Conservation (phyloP, 331 rosid species). For the Quercus lobata region DNA sequence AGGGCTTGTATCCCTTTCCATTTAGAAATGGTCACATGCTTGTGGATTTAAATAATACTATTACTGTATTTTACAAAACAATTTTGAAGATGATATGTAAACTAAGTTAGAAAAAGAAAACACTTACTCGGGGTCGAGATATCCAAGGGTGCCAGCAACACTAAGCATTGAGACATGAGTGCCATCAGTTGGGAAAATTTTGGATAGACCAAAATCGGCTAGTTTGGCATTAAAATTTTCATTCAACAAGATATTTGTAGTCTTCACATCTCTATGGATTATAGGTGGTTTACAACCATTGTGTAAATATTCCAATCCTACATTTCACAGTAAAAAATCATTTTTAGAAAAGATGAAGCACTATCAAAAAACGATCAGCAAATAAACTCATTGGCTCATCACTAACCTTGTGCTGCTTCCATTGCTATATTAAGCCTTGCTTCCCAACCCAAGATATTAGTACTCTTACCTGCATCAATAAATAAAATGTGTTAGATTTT, state of each 20-base stretch:
- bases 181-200: not conserved
- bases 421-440: conserved; percentile 20
- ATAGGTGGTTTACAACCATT: conserved; percentile 38
- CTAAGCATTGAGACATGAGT: not conserved
- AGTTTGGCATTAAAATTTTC: conserved; percentile 38
- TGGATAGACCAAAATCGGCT: conserved; percentile 15
- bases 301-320: conserved; percentile 33
- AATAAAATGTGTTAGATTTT: not conserved
- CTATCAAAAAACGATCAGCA: not conserved
- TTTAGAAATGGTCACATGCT: no score
- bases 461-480: not conserved
- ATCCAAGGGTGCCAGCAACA: not conserved
- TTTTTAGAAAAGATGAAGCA: not conserved
- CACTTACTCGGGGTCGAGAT: conserved; percentile 28
- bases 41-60: no score
- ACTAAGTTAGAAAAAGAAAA: not conserved
- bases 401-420: conserved; percentile 21
- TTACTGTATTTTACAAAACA: not conserved
- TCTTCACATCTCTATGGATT: conserved; percentile 42
- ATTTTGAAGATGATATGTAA: no score
- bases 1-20: no score
- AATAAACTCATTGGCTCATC: no score
- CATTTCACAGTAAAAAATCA: not conserved
- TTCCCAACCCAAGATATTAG: conserved; percentile 14
- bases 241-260: conserved; percentile 33